Conservation (phyloP, 2,329 filamentous ascomycete genomes). For the Trichoderma brevicompactum region DNA sequence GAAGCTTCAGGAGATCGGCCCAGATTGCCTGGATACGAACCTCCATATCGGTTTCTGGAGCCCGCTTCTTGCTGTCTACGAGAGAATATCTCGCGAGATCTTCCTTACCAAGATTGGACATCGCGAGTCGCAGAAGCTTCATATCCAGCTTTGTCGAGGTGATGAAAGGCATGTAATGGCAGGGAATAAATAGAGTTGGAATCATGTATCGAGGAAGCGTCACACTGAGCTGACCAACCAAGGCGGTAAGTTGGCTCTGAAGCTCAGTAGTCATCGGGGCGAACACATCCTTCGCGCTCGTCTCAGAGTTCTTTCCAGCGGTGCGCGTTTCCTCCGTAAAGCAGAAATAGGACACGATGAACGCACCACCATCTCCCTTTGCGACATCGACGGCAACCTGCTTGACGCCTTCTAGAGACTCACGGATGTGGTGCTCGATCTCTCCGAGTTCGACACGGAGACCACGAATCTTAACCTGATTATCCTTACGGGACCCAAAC, state of each 20-base stretch:
- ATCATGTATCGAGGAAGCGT: slow-evolving; percentile 28
- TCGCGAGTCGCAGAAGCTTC: slow-evolving; percentile 22
- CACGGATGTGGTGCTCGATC: slow-evolving; percentile 29
- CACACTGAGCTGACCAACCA: slow-evolving; percentile 26
- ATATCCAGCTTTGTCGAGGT: slow-evolving; percentile 30
- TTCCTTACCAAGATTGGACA: slow-evolving; percentile 18
- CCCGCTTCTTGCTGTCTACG: slow-evolving; percentile 34
- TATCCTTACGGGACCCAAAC: slow-evolving; percentile 34
- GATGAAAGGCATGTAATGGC: slow-evolving; percentile 26
- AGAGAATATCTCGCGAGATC: slow-evolving; percentile 33
- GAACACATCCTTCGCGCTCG: slow-evolving; percentile 5
- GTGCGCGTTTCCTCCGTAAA: slow-evolving; percentile 23
- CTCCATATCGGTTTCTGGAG: slow-evolving; percentile 33
- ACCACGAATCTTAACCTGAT: slow-evolving; percentile 35
- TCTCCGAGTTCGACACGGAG: slow-evolving; percentile 33
- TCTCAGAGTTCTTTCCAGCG: slow-evolving; percentile 2
- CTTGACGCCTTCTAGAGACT: slow-evolving; percentile 15
- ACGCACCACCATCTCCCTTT: slow-evolving; percentile 17
- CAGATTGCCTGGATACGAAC: slow-evolving; percentile 43
- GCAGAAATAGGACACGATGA: slow-evolving; percentile 26
- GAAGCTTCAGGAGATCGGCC: slow-evolving; percentile 19
- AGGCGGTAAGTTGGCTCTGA: slow-evolving; percentile 5
- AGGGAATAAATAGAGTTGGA: slow-evolving; percentile 26
- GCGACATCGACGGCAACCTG: slow-evolving; percentile 28
- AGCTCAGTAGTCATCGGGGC: slow-evolving; percentile 16